Evolutionary conservation across 2,329 filamentous ascomycete species (phyloP).

Genomic region (Diaporthe sp.): DNA sequence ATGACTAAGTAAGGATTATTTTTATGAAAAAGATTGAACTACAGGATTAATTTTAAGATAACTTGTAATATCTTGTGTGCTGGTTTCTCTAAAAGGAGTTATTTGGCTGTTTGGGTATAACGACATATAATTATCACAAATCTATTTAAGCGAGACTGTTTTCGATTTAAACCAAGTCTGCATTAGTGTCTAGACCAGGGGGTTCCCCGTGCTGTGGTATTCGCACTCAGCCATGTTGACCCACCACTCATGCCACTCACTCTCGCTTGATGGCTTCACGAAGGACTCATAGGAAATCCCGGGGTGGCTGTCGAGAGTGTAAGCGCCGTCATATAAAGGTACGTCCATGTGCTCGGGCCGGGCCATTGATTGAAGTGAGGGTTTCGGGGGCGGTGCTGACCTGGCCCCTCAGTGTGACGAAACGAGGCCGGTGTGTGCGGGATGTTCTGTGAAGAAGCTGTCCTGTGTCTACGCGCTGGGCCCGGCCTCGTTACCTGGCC

Average conservation of each 20-base stretch:
- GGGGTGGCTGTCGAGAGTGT: conserved; percentile 50
- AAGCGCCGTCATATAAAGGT: conserved; percentile 51
- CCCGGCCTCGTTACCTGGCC: conserved; percentile 27
- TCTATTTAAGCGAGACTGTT: background rate
- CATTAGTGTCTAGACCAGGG: conserved; percentile 2
- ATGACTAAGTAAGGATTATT: background rate
- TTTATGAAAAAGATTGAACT: background rate
- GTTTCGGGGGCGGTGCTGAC: conserved; percentile 13
- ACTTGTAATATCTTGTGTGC: background rate
- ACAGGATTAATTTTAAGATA: background rate
- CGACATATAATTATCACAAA: no score
- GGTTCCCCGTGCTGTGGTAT: background rate
- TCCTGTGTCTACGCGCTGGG: conserved; percentile 45
- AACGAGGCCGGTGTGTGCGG: conserved; percentile 48
- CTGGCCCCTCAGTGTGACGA: conserved; percentile 48
- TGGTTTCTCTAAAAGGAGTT: background rate
- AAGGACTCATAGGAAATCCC: conserved; percentile 49
- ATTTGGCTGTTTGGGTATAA: background rate
- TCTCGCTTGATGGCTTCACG: conserved; percentile 26
- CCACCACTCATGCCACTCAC: background rate
- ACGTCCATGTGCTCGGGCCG: background rate
- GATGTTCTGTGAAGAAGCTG: conserved; percentile 48
- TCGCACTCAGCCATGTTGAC: background rate
- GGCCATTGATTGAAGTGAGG: background rate
- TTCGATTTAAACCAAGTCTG: background rate